Conservation (phyloP, 441 rosid species). For the Aquilaria agallochum region DNA sequence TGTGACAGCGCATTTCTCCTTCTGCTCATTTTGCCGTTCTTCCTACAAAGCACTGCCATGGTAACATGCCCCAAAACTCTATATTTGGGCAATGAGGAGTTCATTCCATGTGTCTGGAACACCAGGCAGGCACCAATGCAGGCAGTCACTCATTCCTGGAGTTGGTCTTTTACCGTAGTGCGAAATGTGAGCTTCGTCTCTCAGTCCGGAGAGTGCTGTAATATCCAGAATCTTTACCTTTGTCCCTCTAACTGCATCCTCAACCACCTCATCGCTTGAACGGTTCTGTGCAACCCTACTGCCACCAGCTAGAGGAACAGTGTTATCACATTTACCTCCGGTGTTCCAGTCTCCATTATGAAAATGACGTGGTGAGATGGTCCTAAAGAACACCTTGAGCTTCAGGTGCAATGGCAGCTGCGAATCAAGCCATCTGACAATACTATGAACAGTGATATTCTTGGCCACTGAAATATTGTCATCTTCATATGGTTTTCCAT, state of each 20-base stretch:
- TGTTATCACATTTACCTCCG: conserved; percentile 68
- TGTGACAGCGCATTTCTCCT: too few relatives aligned
- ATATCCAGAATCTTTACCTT: conserved; percentile 55
- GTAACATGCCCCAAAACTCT: not conserved
- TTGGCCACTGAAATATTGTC: conserved; percentile 44
- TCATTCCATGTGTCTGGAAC: conserved; percentile 73
- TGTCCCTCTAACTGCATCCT: conserved; percentile 51
- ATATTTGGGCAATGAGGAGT: conserved; percentile 45
- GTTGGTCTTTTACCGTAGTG: conserved; percentile 32
- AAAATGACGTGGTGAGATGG: conserved; percentile 71
- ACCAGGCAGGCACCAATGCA: conserved; percentile 83
- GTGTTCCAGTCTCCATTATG: conserved; percentile 72
- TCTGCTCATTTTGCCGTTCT: too few relatives aligned
- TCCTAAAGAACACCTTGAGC: conserved; percentile 62
- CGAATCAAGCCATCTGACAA: conserved; percentile 58
- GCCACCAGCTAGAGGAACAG: conserved; percentile 47
- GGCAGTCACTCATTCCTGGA: conserved; percentile 45
- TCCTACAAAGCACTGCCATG: too few relatives aligned
- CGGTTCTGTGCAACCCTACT: conserved; percentile 36
- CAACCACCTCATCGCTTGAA: conserved; percentile 48
- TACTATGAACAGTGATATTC: conserved; percentile 48
- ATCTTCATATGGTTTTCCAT: conserved; percentile 41
- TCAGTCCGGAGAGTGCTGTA: conserved; percentile 55
- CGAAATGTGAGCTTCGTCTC: conserved; percentile 73
- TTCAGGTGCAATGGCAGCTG: conserved; percentile 45